Evolutionary conservation across 179 eudicot species (phyloP), one percentile per base, ranked within the genome.

Genomic region (Beta corolliflora): DNA sequence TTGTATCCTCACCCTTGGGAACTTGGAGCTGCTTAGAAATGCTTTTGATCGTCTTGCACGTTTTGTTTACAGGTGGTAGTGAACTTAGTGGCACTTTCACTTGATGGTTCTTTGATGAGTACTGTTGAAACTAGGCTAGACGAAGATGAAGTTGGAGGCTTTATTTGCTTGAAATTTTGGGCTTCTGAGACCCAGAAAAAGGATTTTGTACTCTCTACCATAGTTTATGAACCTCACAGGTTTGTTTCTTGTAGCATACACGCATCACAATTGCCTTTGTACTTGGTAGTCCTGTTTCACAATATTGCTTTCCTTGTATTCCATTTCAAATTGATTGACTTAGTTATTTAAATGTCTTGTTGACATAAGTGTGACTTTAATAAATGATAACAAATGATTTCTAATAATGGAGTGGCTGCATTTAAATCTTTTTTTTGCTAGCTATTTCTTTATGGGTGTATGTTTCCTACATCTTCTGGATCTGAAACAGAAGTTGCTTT

Each of bases 181-280:
- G 89, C 81, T 29, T 72, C 90, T 48, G 91, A 84, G 58, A 77
- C 89, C n/a, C 92, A 85, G 86, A 93, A 81, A 77, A 91, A 90
- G 78, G 88, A 91, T 60, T 91, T 89, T 83, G 89, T 88, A 87
- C 89, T 96, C 84, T 92, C 97, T 31, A 96, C 99, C 25, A 79
- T 96, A 64, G 87, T 96, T 74, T 96, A 96, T 86, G 99, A 96
- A 83, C 99, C 99, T 53, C 99, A 94, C 93, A 91, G 97, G 99
- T 95, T 81, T 76, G 79, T 73, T 75, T 69, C 73, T 73, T 73
- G 13, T 78, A 50, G 59, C 55, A 72, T 76, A 36, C 23, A 76
- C 76, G 68, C 56, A 71, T 13, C 18, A 56, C 48, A 59, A 69
- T 75, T 56, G 21, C 9, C 18, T 79, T 8, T 8, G 21, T 44